Evolutionary conservation across 2,329 filamentous ascomycete species (phyloP), one percentile per base, ranked within the genome.

Genomic region (Beauveria scarabaeidicola): DNA sequence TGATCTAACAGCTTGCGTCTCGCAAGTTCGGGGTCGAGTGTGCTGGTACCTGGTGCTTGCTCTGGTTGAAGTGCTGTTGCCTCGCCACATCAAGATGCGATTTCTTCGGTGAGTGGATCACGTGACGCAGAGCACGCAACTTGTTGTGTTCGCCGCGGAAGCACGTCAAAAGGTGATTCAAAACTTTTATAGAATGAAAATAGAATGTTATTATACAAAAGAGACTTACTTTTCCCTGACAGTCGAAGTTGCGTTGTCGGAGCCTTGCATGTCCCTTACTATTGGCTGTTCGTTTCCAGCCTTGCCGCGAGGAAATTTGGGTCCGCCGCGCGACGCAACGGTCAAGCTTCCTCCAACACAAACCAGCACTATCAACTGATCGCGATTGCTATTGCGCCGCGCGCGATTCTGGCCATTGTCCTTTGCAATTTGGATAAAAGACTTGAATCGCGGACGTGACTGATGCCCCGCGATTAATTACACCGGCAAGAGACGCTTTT

Each of bases 271-370:
- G 58, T 6, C 13, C 17, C 44, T 9, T 21, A 11, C 53, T 10
- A 57, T 57, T 50, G 54, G 54, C 44, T 57, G 54, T n/a, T 11
- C 10, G 17, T 21, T 59, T 36, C 56, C 65, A 70, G 67, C 69
- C 71, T 72, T 63, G 70, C 73, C 70, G 71, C 72, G 72, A 73
- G 59, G 66, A 73, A 57, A 71, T 68, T 73, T 72, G 72, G 69
- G 71, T 61, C 58, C 61, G 61, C 62, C 53, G 47, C 58, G 54
- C 57, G 48, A 50, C 50, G 29, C 29, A 48, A 58, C 41, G 40
- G 38, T 40, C 38, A 61, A 62, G 58, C 61, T 61, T 59, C 65
- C 61, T 61, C 32, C 55, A 60, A 63, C 63, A 41, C 53, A 62
- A 60, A 21, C 57, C 55, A 62, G 56, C 43, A 38, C 52, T 60